Conservation (phyloP, 345 rosid species). For the Sisymbrium altissimum region DNA sequence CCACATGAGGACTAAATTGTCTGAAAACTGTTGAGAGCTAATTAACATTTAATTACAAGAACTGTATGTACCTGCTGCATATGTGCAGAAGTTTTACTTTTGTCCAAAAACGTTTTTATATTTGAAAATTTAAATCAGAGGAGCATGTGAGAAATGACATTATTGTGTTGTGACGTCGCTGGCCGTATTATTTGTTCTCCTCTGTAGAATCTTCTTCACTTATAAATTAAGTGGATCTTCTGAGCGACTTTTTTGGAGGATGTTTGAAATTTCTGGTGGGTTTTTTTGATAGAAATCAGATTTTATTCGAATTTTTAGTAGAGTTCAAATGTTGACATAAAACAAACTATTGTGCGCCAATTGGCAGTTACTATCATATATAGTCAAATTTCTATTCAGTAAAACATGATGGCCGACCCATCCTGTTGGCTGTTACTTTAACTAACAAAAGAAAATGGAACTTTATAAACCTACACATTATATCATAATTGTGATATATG, state of each 20-base stretch:
- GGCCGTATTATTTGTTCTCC: not conserved
- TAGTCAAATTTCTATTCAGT: not conserved
- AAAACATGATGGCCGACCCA: not conserved
- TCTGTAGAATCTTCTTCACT: not conserved
- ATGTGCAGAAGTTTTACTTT: not conserved
- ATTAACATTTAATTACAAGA: not conserved
- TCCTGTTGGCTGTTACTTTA: not conserved
- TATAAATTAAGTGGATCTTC: not conserved
- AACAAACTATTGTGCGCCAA: not conserved
- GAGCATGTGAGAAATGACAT: slow-evolving; percentile 19
- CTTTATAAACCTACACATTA: not conserved
- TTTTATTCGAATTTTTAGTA: not conserved
- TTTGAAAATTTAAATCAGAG: not conserved
- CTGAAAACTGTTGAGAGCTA: slow-evolving; percentile 9
- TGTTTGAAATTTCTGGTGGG: not conserved
- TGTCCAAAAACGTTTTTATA: not conserved
- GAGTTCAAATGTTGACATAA: not conserved
- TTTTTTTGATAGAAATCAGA: not conserved
- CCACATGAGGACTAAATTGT: not conserved
- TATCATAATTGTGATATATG: not conserved
- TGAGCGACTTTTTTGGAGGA: not conserved
- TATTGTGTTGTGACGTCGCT: slow-evolving; percentile 17
- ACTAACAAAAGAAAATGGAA: not conserved
- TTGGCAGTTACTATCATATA: not conserved
- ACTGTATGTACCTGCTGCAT: not conserved